Evolutionary conservation across 2,329 filamentous ascomycete genomes (phyloP).

Genomic region (Alternaria burnsii): DNA sequence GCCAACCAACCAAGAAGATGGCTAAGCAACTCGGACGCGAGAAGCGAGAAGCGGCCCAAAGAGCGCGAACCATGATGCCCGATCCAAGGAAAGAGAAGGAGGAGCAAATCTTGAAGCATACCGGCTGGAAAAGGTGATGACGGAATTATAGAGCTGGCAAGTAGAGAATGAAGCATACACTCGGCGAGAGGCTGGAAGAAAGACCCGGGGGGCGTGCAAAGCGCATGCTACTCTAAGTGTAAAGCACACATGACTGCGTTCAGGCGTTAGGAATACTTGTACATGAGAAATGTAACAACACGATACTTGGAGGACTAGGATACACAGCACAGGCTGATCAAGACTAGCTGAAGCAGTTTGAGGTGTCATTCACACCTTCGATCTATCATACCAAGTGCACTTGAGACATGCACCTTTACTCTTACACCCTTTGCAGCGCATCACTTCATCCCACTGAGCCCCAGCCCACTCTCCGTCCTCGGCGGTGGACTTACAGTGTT

Average conservation of each 20-base stretch:
- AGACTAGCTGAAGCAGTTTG: not conserved
- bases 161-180: not conserved
- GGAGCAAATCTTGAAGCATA: slow-evolving; percentile 39
- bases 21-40: slow-evolving; percentile 40
- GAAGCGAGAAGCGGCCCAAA: slow-evolving; percentile 22
- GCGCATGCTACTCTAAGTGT: not conserved
- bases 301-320: slow-evolving; percentile 10
- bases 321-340: not conserved
- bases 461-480: slow-evolving; percentile 33
- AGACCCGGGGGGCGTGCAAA: not conserved
- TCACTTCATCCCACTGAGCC: slow-evolving; percentile 25
- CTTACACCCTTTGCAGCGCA: slow-evolving; percentile 10
- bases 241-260: not conserved
- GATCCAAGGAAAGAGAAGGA: slow-evolving; percentile 40
- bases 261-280: slow-evolving; percentile 11
- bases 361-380: slow-evolving; percentile 2
- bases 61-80: slow-evolving; percentile 24
- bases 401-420: slow-evolving; percentile 16
- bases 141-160: not conserved
- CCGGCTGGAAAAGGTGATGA: slow-evolving; percentile 36
- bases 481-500: slow-evolving; percentile 41
- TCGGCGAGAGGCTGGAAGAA: not conserved
- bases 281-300: slow-evolving; percentile 22
- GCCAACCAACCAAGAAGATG: slow-evolving; percentile 40
- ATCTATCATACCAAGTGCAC: too few species aligned